These are phyloP conservation scores for Tothia fuscella DNA, from an alignment of 2,329 filamentous ascomycete species.

Conservation along the genomic window DNA sequence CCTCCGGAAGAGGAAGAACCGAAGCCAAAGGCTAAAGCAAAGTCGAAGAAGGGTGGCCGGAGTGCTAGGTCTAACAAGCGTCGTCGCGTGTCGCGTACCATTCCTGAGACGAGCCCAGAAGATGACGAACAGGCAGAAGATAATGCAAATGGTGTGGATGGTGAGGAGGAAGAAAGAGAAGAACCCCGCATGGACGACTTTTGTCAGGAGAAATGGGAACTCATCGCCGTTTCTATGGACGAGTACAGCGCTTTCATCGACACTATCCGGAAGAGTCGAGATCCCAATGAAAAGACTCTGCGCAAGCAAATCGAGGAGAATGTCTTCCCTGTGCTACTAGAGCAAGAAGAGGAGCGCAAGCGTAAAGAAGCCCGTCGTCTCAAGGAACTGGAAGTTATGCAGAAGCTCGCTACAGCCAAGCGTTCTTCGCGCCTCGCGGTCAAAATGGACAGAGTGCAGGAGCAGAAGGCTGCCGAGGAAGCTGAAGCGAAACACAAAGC, in stretches of 20 bases:
- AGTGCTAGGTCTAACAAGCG: slow-evolving; percentile 58
- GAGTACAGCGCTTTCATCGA: slow-evolving; percentile 65
- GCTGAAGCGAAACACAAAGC: slow-evolving; percentile 53
- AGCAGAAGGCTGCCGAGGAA: slow-evolving; percentile 59
- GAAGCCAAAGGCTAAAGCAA: slow-evolving; percentile 30
- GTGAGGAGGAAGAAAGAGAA: slow-evolving; percentile 24
- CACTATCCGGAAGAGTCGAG: slow-evolving; percentile 61
- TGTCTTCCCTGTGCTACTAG: slow-evolving; percentile 73
- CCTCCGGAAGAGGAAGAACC: slow-evolving; percentile 44
- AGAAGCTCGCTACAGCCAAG: slow-evolving; percentile 88
- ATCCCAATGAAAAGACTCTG: slow-evolving; percentile 74
- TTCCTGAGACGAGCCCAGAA: slow-evolving; percentile 21
- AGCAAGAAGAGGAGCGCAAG: slow-evolving; percentile 54
- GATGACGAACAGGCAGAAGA: slow-evolving; percentile 28
- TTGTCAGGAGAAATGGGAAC: slow-evolving; percentile 78
- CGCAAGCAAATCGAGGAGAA: slow-evolving; percentile 61
- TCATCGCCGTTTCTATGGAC: slow-evolving; percentile 66
- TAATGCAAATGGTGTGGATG: slow-evolving; percentile 25
- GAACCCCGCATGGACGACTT: slow-evolving; percentile 43
- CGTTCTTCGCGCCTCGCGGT: slow-evolving; percentile 79
- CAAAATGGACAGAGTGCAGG: slow-evolving; percentile 65
- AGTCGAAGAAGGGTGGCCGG: slow-evolving; percentile 52
- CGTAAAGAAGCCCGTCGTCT: slow-evolving; percentile 64
- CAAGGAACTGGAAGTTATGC: slow-evolving; percentile 67
- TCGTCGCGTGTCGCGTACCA: slow-evolving; percentile 44